Evolutionary conservation across 345 rosid genomes (phyloP), one percentile per base, ranked within the genome.

Genomic region (Streptanthus diversifolius): DNA sequence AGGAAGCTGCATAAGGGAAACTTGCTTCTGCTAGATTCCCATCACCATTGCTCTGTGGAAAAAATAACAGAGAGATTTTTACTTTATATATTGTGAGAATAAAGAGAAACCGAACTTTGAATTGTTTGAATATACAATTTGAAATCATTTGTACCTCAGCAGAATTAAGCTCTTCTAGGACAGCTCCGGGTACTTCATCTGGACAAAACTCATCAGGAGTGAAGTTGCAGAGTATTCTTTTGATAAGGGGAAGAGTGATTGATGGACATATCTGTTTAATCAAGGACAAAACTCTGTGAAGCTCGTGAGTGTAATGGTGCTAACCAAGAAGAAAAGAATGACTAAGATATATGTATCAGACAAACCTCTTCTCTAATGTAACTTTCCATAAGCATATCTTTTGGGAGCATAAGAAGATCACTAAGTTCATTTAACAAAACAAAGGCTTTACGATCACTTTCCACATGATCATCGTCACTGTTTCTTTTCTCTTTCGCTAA

Each of bases 131-230:
- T 3, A 2, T 25, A 25, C 27, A 25, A 25, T 25, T 3, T 25
- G 27, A 25, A 25, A 25, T 29, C 30, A 33, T 30, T 17, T 75
- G 64, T 80, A 95, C 99, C 90, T 92, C 97, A 0, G 95, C 92
- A 75, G 95, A 89, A 78, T 90, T 88, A 55, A 95, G 76, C 66
- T 88, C 96, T 82, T 92, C 99, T 59, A 95, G 59, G 71, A 92
- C 88, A 79, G 95, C 86, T 76, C 96, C 98, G 1, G 96, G 95
- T 61, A 92, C 92, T 71, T 89, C 67, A 80, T 95, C 98, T 1
- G 95, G 96, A 78, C 99, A 92, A 79, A 95, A 95, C 73, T 95
- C 98, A 69, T 95, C 98, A 1, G 98, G 98, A 41, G 96, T 89
- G 61, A 92, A 95, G 87, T 95, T 92, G 85, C 98, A 90, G 18